Percentiles rank a stretch among this genome's conserved stretches.
These are phyloP conservation scores for Coniferiporia sulphurascens DNA, from an alignment of 1,284 basidiomycete species.

Conservation along the genomic window DNA sequence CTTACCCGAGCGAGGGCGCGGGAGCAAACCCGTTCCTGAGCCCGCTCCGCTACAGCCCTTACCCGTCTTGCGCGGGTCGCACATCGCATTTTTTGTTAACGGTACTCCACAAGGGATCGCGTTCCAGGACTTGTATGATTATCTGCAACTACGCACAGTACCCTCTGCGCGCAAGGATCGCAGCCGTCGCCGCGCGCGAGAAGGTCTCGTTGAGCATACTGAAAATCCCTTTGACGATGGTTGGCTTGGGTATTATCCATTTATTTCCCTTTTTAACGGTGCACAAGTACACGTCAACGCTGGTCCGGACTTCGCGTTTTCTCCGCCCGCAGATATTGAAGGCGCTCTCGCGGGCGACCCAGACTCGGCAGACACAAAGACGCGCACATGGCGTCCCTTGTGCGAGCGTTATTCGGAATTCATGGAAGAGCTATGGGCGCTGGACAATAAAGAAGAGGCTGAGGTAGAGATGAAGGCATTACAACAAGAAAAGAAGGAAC, in stretches of 20 bases:
- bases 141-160: slow-evolving; percentile 73
- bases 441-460: slow-evolving; percentile 65
- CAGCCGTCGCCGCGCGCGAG: slow-evolving; percentile 49
- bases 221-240: slow-evolving; percentile 93
- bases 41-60: slow-evolving; percentile 55
- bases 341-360: slow-evolving; percentile 38
- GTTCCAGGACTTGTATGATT: slow-evolving; percentile 89
- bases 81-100: slow-evolving; percentile 90
- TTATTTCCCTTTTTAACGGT: slow-evolving; percentile 90
- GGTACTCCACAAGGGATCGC: slow-evolving; percentile 84
- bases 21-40: slow-evolving; percentile 25
- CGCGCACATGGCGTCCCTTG: slow-evolving; percentile 66
- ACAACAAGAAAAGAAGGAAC: slow-evolving; percentile 23
- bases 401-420: slow-evolving; percentile 76
- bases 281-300: slow-evolving; percentile 84
- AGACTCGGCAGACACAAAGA: slow-evolving; percentile 17
- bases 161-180: slow-evolving; percentile 50
- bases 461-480: slow-evolving; percentile 44
- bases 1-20: slow-evolving; percentile 46
- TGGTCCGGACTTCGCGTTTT: slow-evolving; percentile 79
- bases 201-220: slow-evolving; percentile 67
- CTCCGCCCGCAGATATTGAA: slow-evolving; percentile 74
- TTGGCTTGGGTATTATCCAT: slow-evolving; percentile 91
- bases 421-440: slow-evolving; percentile 69
- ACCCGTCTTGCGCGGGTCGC: slow-evolving; percentile 68